Evolutionary conservation across 148 eudicot genomes (phyloP).

Genomic region (Gaultheria prostrata): DNA sequence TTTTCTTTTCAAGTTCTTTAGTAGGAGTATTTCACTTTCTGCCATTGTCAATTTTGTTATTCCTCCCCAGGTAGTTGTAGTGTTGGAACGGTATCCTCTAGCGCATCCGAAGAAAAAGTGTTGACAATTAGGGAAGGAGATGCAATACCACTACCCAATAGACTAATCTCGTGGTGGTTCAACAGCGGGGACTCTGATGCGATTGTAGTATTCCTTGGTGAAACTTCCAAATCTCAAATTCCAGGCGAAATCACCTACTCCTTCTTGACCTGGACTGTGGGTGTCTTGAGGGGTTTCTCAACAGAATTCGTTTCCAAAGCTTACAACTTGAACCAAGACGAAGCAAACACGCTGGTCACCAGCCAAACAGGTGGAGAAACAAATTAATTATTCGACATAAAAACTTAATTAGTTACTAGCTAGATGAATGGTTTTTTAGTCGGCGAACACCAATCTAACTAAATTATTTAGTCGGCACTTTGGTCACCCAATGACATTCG

Average conservation of each 20-base stretch:
- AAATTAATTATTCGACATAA: background rate
- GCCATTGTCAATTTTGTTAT: background rate
- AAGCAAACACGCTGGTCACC: slow-evolving; percentile 21
- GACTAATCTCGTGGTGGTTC: slow-evolving; percentile 57
- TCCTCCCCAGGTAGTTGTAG: slow-evolving; percentile 26
- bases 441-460: no score
- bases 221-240: slow-evolving; percentile 20
- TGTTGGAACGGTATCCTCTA: slow-evolving; percentile 29
- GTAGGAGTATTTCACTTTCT: background rate
- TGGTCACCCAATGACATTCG: no score
- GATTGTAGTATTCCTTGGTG: slow-evolving; percentile 38
- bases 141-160: slow-evolving; percentile 27
- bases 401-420: background rate
- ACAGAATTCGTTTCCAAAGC: slow-evolving; percentile 25
- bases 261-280: slow-evolving; percentile 33
- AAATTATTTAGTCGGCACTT: no score
- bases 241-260: slow-evolving; percentile 37
- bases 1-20: background rate
- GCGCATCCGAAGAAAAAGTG: slow-evolving; percentile 29
- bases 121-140: slow-evolving; percentile 36
- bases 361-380: slow-evolving; percentile 21
- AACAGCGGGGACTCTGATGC: slow-evolving; percentile 34
- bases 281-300: slow-evolving; percentile 30
- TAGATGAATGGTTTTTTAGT: no score
- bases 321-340: slow-evolving; percentile 19